A percentile compares a stretch with the other conserved stretches of the same genome.
Evolutionary conservation across 345 rosid species (phyloP).

Genomic region (Hibiscus tridactylites): DNA sequence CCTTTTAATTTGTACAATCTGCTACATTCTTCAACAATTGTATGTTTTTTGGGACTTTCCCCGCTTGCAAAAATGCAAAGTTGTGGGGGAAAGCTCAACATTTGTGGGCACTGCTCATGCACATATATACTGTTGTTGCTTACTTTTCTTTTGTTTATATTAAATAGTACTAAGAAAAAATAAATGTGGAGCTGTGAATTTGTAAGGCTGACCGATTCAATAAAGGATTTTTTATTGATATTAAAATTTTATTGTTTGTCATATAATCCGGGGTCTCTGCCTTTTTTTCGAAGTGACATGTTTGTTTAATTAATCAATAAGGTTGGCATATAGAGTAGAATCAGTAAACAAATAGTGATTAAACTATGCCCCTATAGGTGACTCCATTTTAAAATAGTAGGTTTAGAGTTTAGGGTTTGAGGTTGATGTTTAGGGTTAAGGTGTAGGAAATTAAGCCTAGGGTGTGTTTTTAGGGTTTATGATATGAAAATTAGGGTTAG

Average conservation of each 20-base stretch:
- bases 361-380: no score
- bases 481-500: no score
- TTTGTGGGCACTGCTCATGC: background rate
- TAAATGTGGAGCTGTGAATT: background rate
- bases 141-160: background rate
- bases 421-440: no score
- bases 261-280: no score
- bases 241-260: no score
- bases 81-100: background rate
- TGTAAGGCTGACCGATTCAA: background rate
- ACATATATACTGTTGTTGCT: background rate
- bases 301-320: background rate
- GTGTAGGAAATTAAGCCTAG: no score
- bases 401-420: no score
- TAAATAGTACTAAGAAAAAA: no score
- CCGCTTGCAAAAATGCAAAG: background rate
- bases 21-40: slow-evolving; percentile 5
- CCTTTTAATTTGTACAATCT: background rate
- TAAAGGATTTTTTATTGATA: background rate
- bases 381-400: no score
- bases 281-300: no score
- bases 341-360: no score
- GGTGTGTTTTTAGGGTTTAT: no score
- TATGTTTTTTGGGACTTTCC: background rate
- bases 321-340: background rate